Evolutionary conservation across 1,284 basidiomycete genomes (phyloP).

Genomic region (Athelia sp.): DNA sequence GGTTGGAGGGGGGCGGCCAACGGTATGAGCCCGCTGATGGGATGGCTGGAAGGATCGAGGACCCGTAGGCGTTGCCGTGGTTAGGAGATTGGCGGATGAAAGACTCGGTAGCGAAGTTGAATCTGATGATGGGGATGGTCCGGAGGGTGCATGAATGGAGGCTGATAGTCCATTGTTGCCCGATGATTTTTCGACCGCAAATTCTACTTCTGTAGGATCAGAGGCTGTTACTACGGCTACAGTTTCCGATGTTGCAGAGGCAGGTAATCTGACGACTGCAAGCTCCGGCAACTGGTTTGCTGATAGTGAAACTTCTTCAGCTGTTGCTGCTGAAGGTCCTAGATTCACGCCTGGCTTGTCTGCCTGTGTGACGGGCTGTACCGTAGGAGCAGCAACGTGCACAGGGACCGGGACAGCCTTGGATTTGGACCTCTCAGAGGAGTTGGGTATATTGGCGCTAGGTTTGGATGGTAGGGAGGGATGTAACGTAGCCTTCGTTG

Average conservation of each 20-base stretch:
- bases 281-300: background rate
- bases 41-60: conserved; percentile 25
- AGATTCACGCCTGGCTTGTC: background rate
- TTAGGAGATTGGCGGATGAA: conserved; percentile 16
- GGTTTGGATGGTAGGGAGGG: conserved; percentile 49
- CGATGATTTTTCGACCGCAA: conserved; percentile 9
- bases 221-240: conserved; percentile 8
- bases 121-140: conserved; percentile 20
- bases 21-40: conserved; percentile 50
- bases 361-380: conserved; percentile 9
- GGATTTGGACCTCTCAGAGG: conserved; percentile 13
- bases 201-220: conserved; percentile 9
- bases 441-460: conserved; percentile 16
- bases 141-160: conserved; percentile 49
- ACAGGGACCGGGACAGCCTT: conserved; percentile 19
- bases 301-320: background rate
- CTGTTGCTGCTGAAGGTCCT: background rate
- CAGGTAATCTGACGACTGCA: conserved; percentile 15
- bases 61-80: conserved; percentile 5
- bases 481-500: conserved; percentile 22
- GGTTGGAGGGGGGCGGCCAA: conserved; percentile 31
- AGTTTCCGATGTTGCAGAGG: conserved; percentile 14
- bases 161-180: conserved; percentile 25
- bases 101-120: conserved; percentile 28
- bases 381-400: conserved; percentile 25